Base-by-base conservation (phyloP, 148 eudicot species). In the Cornus controversa region DNA sequence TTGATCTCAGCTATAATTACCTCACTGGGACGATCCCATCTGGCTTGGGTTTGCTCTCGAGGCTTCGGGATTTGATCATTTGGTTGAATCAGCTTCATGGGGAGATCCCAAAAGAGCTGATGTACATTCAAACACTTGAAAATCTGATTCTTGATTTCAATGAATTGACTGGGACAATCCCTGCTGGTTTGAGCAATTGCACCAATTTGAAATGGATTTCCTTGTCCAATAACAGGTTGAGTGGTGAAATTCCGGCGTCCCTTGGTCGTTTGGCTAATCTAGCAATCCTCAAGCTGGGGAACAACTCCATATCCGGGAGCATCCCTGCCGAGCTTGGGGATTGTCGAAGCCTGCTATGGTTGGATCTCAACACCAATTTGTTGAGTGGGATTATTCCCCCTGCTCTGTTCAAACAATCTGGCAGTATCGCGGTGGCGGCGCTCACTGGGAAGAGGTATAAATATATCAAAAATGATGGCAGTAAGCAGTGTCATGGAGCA, bases 241-340 rank as follows among this genome's bases (percentile, higher is more conserved):
- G 73, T 10, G 97, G 99, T 1, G 78, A 78, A 8, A 88, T 95
- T 10, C 99, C 98, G 2, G 85, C 96, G 36, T 91, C 92, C 69
- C 79, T 94, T 64, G 98, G 98, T 37, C 70, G 53, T 3, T 80
- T 94, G 80, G 60, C 77, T 13, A 90, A 85, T 50, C 82, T 94
- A 0, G 95, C 98, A 0, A 91, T 94, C 67, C 86, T 94, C 22
- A 92, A 92, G 80, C 97, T 94, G 3, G 85, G 92, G 0, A 92
- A 87, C 68, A 94, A 94, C 84, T 94, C 91, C 0, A 77, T 94
- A 60, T 76, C 86, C 4, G 97, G 97, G 6, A 78, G 53, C 24
- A 83, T 94, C 20, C 97, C 98, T 0, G 42, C 83, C 0, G 97
- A 94, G 88, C 78, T 94, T 6, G 96, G 93, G n/a, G 89, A 92